These are phyloP conservation scores for Lichtheimia hyalospora DNA, from an alignment of 371 early-diverging fungal species.

Conservation along the genomic window DNA sequence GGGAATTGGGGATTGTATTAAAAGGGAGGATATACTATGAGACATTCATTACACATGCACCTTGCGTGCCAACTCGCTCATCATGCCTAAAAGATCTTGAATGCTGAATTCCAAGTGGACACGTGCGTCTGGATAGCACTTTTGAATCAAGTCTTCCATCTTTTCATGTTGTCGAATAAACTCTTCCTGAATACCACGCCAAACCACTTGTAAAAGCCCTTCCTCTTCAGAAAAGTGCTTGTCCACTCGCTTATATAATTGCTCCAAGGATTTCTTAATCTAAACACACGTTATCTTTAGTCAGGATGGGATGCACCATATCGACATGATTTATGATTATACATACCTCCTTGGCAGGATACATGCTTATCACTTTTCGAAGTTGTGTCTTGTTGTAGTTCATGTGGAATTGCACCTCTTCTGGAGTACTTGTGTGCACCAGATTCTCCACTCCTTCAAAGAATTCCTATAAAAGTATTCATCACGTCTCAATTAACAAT, in stretches of 20 bases:
- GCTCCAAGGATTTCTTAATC: constrained; percentile 80
- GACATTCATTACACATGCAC: constrained; percentile 30
- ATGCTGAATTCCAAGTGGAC: constrained; percentile 86
- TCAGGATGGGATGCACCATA: too few species aligned
- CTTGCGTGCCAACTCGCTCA: constrained; percentile 64
- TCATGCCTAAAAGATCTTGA: constrained; percentile 74
- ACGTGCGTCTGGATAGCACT: constrained; percentile 86
- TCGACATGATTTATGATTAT: neutral
- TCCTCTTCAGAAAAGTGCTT: constrained; percentile 91
- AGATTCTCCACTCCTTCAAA: constrained; percentile 91
- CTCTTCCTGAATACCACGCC: constrained; percentile 91
- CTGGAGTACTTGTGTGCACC: constrained; percentile 73
- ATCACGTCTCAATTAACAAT: neutral
- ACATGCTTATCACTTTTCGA: constrained; percentile 82
- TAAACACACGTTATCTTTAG: constrained; percentile 11
- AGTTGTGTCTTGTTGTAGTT: constrained; percentile 84
- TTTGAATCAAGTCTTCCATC: constrained; percentile 76
- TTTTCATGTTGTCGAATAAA: constrained; percentile 79
- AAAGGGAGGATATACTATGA: too few species aligned
- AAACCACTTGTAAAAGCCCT: constrained; percentile 83
- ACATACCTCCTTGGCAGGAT: constrained; percentile 79
- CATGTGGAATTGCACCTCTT: constrained; percentile 85
- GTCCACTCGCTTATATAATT: constrained; percentile 87
- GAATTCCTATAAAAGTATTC: constrained; percentile 78
- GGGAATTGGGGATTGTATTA: too few species aligned